Evolutionary conservation across 2,329 filamentous ascomycete species (phyloP), one percentile per base, ranked within the genome.

Genomic region (Pseudocercospora vitis): DNA sequence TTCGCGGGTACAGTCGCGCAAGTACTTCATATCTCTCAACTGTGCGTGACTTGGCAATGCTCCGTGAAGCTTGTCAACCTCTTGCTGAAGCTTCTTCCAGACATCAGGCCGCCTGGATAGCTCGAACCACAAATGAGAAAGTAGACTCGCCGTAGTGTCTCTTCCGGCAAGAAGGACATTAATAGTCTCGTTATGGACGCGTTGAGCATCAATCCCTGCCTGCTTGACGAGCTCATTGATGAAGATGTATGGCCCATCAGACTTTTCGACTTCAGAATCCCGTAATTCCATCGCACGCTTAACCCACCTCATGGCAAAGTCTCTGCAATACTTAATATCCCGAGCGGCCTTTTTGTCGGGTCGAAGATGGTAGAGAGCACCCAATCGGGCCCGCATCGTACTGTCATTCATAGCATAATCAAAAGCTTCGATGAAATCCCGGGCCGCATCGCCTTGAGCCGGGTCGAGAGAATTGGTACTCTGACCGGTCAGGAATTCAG

Each of bases 401-500:
- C 29, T 39, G 21, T 49, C 44, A 9, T 24, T 31, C 50, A 62
- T 49, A n/a, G 49, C 51, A 12, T 49, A 28, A 7, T 62, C 57
- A 14, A 63, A 57, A 6, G 56, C 55, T 14, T 56, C 28, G 7
- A 49, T 47, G n/a, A 62, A 56, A 8, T 33, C 16, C 11, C 47
- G 32, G 3, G 48, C 52, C 18, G 54, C 39, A n/a, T 53, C 57
- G 3, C 37, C 48, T 7, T 51, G 46, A 9, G 58, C 50, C 9
- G 49, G 39, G n/a, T 49, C 45, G 4, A 67, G 50, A 6, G 61
- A 59, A 14, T 57, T 52, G 2, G 60, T 59, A 19, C 60, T 61
- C 33, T 81, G 72, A 4, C 85, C 85, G 28, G 87, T 83, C 4
- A 88, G 69, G 53, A 88, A 85, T 32, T 85, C 82, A 0, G 83